phyloP scores from a whole-genome alignment of 495 filamentous ascomycete species.

The Podospora pseudoanserina region DNA sequence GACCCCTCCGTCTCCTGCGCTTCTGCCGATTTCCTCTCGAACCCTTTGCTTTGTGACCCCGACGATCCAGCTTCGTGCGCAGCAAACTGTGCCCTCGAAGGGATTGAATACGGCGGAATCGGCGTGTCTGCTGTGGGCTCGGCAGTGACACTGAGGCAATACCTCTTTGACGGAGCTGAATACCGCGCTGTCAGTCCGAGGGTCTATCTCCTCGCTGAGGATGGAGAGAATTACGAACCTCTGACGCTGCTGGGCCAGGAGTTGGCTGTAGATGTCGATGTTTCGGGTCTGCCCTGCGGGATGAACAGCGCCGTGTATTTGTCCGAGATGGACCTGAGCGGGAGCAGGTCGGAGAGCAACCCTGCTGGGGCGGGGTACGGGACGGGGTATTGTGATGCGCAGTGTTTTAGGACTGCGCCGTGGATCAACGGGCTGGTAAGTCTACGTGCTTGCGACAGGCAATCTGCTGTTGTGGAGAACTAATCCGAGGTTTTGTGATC shows the following conservation, averaged over 20 bases:
- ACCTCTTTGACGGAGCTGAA: slow-evolving; percentile 31
- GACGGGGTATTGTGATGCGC: slow-evolving; percentile 68
- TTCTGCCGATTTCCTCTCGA: slow-evolving; percentile 40
- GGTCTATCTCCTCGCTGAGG: slow-evolving; percentile 56
- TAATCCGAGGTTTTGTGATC: background rate
- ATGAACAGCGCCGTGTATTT: slow-evolving; percentile 68
- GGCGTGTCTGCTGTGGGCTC: slow-evolving; percentile 45
- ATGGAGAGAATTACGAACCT: slow-evolving; percentile 56
- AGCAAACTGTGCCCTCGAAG: slow-evolving; percentile 48
- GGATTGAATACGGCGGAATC: slow-evolving; percentile 41
- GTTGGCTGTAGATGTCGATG: slow-evolving; percentile 62
- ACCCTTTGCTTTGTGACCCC: slow-evolving; percentile 43
- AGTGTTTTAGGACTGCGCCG: slow-evolving; percentile 50
- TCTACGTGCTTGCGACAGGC: background rate
- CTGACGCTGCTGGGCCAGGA: slow-evolving; percentile 57
- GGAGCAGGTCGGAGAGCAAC: slow-evolving; percentile 54
- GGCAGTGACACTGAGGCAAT: slow-evolving; percentile 44
- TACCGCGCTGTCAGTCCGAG: slow-evolving; percentile 47
- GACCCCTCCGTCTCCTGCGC: slow-evolving; percentile 35
- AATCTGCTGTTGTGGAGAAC: background rate
- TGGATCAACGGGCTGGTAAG: slow-evolving; percentile 55
- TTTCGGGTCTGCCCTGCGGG: slow-evolving; percentile 58
- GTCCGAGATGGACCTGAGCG: slow-evolving; percentile 57
- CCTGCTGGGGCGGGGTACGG: slow-evolving; percentile 61
- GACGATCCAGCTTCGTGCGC: slow-evolving; percentile 46